phyloP scores from a whole-genome alignment of 2,329 filamentous ascomycete genomes.

The Aplosporella prunicola region DNA sequence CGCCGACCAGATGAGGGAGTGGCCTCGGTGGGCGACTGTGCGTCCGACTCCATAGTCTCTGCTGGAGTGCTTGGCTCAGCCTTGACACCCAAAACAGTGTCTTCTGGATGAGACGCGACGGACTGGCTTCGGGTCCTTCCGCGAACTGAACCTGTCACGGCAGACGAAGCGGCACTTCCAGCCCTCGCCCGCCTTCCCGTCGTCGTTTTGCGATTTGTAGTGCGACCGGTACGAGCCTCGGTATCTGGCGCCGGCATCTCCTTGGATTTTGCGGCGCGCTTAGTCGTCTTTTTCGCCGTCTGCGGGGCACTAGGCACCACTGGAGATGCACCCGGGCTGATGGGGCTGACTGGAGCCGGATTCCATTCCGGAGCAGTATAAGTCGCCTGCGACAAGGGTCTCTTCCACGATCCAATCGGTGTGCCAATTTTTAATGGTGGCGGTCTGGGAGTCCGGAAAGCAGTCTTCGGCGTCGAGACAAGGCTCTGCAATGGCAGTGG shows the following conservation, averaged over 20 bases:
- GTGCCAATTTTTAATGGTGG: slow-evolving; percentile 1
- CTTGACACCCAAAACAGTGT: slow-evolving; percentile 36
- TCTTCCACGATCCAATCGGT: slow-evolving; percentile 7
- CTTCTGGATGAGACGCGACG: slow-evolving; percentile 37
- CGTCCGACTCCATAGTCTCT: slow-evolving; percentile 32
- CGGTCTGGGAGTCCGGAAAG: slow-evolving; percentile 1
- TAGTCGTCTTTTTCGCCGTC: slow-evolving; percentile 2
- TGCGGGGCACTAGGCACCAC: not conserved
- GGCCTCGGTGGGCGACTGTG: slow-evolving; percentile 11
- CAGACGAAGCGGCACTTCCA: slow-evolving; percentile 38
- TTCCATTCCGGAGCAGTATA: slow-evolving; percentile 5
- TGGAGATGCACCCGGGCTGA: slow-evolving; percentile 6
- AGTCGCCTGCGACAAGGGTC: not conserved
- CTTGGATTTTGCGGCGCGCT: slow-evolving; percentile 6
- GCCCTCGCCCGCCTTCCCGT: slow-evolving; percentile 15
- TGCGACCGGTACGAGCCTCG: slow-evolving; percentile 2
- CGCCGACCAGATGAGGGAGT: slow-evolving; percentile 9
- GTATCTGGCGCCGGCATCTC: slow-evolving; percentile 10
- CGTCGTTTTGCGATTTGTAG: slow-evolving; percentile 1
- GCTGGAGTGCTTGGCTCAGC: slow-evolving; percentile 38
- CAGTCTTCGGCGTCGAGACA: not conserved
- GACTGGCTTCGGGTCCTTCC: slow-evolving; percentile 41
- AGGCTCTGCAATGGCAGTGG: slow-evolving; percentile 3
- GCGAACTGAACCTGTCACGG: slow-evolving; percentile 34
- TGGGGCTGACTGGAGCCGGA: slow-evolving; percentile 4